Base-by-base conservation (phyloP, 352 stramenopile species). In the Pythium aquatile region DNA sequence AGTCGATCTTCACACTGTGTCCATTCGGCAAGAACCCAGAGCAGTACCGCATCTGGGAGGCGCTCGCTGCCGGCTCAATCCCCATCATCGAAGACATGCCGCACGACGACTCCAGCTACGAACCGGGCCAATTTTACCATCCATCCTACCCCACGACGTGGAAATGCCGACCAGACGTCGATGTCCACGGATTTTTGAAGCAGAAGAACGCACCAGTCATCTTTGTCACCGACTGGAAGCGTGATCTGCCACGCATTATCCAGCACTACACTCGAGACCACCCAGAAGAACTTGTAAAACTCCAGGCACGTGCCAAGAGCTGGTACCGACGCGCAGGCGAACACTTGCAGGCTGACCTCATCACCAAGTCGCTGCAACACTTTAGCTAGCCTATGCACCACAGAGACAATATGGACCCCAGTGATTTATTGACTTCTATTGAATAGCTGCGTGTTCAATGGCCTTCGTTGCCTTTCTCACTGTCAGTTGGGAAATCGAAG, bases 41-140 rank as follows among this genome's bases (percentile, higher is more conserved):
- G 69, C 77, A 88, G 61, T 88, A 86, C 42, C 72, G 79, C 20
- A 87, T 88, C 63, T 88, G 79, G 79, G 79, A 88, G 42, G 79
- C 77, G n/a, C 60, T 88, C 32, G 75, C 79, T 3, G 78, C 77
- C 0, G 79, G 79, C 2, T 88, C 79, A 24, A 88, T 88, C 65
- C 79, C 77, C 5, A 84, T 88, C 46, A 69, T 88, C 9, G 79
- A 88, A 61, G 79, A 88, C 44, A 60, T 85, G n/a, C 68, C 73
- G 1, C 20, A 62, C 67, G 16, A 17, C 2, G 55, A 63, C 29
- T 14, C 44, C 6, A 37, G 37, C 26, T 33, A 55, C 44, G 40
- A 29, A 66, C 14, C 5, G 17, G 16, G 39, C 14, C 3, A 42
- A 16, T 24, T 68, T 52, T 28, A 73, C 53, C 79, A 88, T 51